Evolutionary conservation across 2,329 filamentous ascomycete genomes (phyloP), one percentile per base, ranked within the genome.

Genomic region (Cladophialophora yegresii): DNA sequence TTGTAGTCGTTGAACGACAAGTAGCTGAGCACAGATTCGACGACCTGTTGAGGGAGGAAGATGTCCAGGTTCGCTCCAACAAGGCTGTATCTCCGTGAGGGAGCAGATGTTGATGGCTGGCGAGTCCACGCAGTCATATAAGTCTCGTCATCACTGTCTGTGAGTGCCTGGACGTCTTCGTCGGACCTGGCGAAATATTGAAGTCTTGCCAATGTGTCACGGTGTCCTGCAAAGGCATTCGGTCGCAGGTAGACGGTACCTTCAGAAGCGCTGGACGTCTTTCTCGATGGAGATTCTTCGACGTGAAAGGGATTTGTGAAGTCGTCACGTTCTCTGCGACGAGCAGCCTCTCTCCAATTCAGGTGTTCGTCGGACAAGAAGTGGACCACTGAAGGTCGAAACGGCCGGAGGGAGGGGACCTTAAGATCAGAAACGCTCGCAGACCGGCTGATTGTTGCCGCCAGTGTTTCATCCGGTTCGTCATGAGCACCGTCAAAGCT

Each of bases 131-230:
- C 43, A 10, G 58, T 55, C 33, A 43, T n/a, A n/a, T 45, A 54
- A 8, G 55, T 58, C 7, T 51, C 54, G 3, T 47, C 45, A 16
- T 55, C 61, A 9, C 22, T 32, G 20, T 51, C 60, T 58, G 47
- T 36, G 28, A 28, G n/a, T 12, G 40, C 53, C 6, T 50, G 55
- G 20, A 47, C 28, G 22, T 63, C 45, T 22, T 50, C 40, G 22
- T 55, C 32, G 2, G 22, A n/a, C 16, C 22, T 32, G 36, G 20
- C 40, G 26, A 28, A 43, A 20, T 20, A 22, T 12, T 45, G 54
- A 16, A 71, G 56, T 26, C 71, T 63, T 55, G 69, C 71, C 20
- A 72, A 59, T 23, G 68, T 71, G 54, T 71, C 71, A 61, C 71
- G 65, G 61, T 71, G 70, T 47, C 62, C 64, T 28, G 63, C 40